These are phyloP conservation scores for Corylus heterophylla DNA, from an alignment of 306 rosid genomes.

Conservation along the genomic window DNA sequence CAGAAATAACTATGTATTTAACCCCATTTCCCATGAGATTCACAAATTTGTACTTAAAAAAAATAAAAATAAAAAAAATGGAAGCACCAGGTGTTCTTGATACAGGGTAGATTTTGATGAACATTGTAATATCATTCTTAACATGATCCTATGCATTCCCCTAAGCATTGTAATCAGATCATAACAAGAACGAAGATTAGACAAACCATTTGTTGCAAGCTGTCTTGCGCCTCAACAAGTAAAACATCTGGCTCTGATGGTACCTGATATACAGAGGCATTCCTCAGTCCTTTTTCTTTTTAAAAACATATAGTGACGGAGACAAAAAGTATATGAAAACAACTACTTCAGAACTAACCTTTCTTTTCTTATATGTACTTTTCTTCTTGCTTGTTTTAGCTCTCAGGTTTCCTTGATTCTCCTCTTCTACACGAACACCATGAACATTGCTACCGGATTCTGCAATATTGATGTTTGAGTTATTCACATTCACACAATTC, in stretches of 20 bases:
- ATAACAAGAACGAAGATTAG: constrained; percentile 6
- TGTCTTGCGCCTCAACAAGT: constrained; percentile 45
- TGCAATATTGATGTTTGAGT: constrained; percentile 34
- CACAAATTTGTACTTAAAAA: neutral
- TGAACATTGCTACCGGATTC: constrained; percentile 41
- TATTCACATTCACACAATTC: constrained; percentile 57
- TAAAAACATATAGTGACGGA: neutral
- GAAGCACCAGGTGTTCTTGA: neutral
- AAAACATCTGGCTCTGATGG: constrained; percentile 41
- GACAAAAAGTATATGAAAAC: constrained; percentile 4
- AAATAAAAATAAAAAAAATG: neutral
- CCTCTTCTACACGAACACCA: constrained; percentile 43
- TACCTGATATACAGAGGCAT: constrained; percentile 36
- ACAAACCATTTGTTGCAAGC: constrained; percentile 53
- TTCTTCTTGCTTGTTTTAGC: constrained; percentile 52
- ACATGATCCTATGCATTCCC: neutral
- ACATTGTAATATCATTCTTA: neutral
- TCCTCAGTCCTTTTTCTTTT: neutral
- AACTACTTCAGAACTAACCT: constrained; percentile 38
- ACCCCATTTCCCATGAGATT: neutral
- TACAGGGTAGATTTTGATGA: neutral
- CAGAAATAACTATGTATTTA: neutral
- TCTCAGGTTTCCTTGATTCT: constrained; percentile 40
- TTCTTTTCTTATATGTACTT: constrained; percentile 45
- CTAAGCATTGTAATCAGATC: constrained; percentile 1